Evolutionary conservation across 345 rosid species (phyloP), one percentile per base, ranked within the genome.

Genomic region (Bruguiera parviflora): DNA sequence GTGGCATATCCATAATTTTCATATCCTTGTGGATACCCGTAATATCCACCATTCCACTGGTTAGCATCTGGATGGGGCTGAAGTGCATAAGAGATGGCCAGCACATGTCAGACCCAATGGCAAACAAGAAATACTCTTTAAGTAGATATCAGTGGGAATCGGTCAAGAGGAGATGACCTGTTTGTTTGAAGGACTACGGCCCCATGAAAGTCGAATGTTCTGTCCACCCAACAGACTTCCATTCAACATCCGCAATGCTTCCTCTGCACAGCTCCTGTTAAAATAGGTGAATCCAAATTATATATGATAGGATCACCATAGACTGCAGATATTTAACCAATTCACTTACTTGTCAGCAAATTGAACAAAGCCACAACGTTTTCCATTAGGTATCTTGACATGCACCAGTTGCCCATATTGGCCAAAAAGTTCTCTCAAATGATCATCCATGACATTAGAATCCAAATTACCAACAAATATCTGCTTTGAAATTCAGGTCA

Each of bases 311-410:
- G 4, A 33, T 39, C 31, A 24, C 10, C 56, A 16, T 1, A 4
- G 29, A 65, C 39, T 35, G 33, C 47, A 49, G 43, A 19, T 9
- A 24, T 57, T 59, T 29, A 33, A 66, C 55, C 61, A 25, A 6
- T 35, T 46, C 47, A 35, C 69, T 74, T 77, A 89, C 98, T 94
- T 89, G 61, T 91, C 90, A 22, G 90, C 81, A 78, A 85, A 93
- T 27, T 93, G 97, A 78, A 93, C 96, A 71, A 93, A 93, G 13
- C 98, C 98, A 63, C 96, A 93, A 18, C 96, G 85, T 71, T 92
- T 92, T 55, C 89, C 91, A 0, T 79, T 77, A 8, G 96, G 96
- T 66, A 92, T 92, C 75, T 92, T 92, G 69, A 90, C 98, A 70
- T 90, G 95, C 18, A 85, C 76, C 69, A 93, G 72, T 66, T 89